Conservation (phyloP, 2,329 filamentous ascomycete species). For the Pleochaeta shiraiana region DNA sequence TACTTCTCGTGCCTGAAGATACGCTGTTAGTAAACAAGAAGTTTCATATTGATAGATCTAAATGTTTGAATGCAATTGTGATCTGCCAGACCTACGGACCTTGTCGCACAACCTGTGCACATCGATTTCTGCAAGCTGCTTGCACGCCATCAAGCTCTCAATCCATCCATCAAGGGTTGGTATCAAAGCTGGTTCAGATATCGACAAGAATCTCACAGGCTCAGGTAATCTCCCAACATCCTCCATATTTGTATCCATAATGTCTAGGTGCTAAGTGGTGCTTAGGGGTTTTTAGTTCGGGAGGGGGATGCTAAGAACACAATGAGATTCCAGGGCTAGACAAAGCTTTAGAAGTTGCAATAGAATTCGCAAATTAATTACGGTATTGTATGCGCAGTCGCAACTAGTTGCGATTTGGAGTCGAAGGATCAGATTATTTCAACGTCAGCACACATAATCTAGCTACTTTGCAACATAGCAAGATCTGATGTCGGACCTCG, state of each 20-base stretch:
- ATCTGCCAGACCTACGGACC: constrained; percentile 31
- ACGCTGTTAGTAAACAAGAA: constrained; percentile 8
- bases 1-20: constrained; percentile 69
- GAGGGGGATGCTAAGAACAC: neutral
- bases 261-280: constrained; percentile 10
- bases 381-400: neutral
- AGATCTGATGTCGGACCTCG: neutral
- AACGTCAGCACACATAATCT: neutral
- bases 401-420: neutral
- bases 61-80: constrained; percentile 3
- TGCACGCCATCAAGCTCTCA: constrained; percentile 94
- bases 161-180: constrained; percentile 95
- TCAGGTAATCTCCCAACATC: constrained; percentile 77
- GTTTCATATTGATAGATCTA: neutral
- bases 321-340: too few relatives aligned
- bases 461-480: neutral
- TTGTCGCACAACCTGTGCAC: constrained; percentile 96
- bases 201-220: constrained; percentile 50
- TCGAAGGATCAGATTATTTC: neutral
- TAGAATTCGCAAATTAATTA: neutral
- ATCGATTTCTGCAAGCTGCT: constrained; percentile 86
- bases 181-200: constrained; percentile 71
- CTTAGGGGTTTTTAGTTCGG: neutral
- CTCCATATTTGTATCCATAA: constrained; percentile 98
- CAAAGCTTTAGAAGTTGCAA: too few relatives aligned